Evolutionary conservation across 139 green algal genomes (phyloP).

Genomic region (Mesostigma viride): DNA sequence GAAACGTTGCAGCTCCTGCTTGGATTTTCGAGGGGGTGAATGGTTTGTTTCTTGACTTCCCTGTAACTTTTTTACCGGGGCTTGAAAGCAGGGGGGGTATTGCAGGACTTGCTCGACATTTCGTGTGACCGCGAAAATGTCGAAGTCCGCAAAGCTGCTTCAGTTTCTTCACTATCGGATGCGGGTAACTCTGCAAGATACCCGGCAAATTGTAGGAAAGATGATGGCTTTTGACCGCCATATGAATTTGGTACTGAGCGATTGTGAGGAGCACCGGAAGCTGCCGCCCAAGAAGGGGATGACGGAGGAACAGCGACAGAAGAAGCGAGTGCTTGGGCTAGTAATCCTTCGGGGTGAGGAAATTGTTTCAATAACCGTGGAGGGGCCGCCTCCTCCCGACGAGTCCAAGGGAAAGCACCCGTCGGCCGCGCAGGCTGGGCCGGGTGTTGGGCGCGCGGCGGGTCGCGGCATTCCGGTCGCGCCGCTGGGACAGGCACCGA

Average conservation of each 20-base stretch:
- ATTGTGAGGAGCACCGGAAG: slow-evolving; percentile 88
- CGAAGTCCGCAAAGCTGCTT: slow-evolving; percentile 84
- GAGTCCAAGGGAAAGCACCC: slow-evolving; percentile 31
- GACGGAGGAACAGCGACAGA: no score
- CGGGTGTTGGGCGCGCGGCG: slow-evolving; percentile 68
- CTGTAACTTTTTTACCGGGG: no score
- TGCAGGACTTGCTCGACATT: no score
- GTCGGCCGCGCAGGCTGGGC: slow-evolving; percentile 41
- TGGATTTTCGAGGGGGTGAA: no score
- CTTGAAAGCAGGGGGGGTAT: no score
- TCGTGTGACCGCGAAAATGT: no score
- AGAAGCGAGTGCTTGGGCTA: slow-evolving; percentile 83
- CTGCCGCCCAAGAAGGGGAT: slow-evolving; percentile 92
- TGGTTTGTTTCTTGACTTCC: no score
- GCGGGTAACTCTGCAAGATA: slow-evolving; percentile 38
- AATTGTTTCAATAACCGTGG: slow-evolving; percentile 85
- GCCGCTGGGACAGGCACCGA: slow-evolving; percentile 25
- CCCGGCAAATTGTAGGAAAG: slow-evolving; percentile 73
- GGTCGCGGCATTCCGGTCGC: slow-evolving; percentile 24
- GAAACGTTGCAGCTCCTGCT: no score
- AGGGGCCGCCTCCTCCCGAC: slow-evolving; percentile 82
- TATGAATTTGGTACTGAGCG: slow-evolving; percentile 95
- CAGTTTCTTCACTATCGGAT: slow-evolving; percentile 90
- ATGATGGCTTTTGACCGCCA: slow-evolving; percentile 98
- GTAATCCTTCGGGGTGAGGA: slow-evolving; percentile 72